Base-by-base conservation (phyloP, 192 early-diverging fungal species). In the Coemansia aciculifera region DNA sequence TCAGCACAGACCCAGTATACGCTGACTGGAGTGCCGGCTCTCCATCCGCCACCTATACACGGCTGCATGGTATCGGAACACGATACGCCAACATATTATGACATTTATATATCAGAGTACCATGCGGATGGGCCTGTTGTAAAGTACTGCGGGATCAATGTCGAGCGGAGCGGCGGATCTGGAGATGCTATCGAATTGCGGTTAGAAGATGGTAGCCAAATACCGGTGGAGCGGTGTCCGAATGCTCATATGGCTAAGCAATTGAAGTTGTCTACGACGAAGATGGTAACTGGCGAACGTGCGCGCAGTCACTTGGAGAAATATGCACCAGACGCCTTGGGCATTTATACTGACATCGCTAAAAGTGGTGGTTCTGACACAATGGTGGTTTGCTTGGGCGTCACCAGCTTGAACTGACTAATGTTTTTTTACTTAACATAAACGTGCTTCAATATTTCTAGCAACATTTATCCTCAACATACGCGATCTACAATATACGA, bases 141-240 rank as follows among this genome's bases (percentile, higher is more conserved):
- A 9, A 43, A 40, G 8, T 66, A 62, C 38, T 72, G 70, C 23
- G 75, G 70, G 3, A 39, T 51, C 5, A 68, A 68, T 17, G 75
- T 78, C 5, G 70, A 78, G 63, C 66, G 67, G 37, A 68, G 56
- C 27, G 69, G 67, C 10, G 75, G 75, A 9, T 68, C 75, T 5
- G 75, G 75, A 1, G 75, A 78, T 62, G 75, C 75, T 2, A 39
- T 78, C 11, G 75, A 72, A 56, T 38, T 78, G 62, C 54, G 42
- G 42, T 7, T 51, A 46, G 49, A 49, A 8, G 27, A 31, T 15
- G 51, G 51, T 5, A 54, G 51, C 27, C 51, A 54, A 24, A 23
- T 27, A 17, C 49, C 21, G 29, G 51, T 54, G 13, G 40, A 5
- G 19, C 23, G 15, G 21, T 56, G 48, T 46, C 40, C 51, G 17